A percentile compares a stretch with the other conserved stretches of the same genome.
Conservation (phyloP, 2,329 filamentous ascomycete genomes). For the Zymoseptoria passerinii region DNA sequence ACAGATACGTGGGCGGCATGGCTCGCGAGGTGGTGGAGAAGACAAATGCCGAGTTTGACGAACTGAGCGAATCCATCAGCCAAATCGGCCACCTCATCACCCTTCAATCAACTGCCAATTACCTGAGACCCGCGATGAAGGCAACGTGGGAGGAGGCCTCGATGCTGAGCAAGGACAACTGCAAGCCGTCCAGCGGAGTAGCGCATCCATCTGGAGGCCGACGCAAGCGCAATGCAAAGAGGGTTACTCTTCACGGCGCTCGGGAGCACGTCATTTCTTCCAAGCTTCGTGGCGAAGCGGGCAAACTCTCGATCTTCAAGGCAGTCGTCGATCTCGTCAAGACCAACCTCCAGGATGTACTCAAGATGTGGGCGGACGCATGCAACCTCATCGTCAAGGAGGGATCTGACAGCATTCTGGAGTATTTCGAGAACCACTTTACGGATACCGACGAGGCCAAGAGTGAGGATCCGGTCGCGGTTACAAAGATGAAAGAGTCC, state of each 20-base stretch:
- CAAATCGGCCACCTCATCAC: neutral
- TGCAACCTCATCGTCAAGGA: neutral
- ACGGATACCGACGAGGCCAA: neutral
- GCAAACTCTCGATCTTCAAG: neutral
- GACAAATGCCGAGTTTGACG: neutral
- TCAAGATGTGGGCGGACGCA: neutral
- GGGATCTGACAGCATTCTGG: neutral
- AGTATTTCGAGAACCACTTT: slow-evolving; percentile 2
- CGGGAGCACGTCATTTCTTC: neutral
- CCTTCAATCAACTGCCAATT: neutral
- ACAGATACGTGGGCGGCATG: neutral
- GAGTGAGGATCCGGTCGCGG: neutral
- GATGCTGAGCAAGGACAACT: neutral
- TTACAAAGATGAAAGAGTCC: neutral
- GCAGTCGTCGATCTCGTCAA: neutral
- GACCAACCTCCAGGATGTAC: neutral
- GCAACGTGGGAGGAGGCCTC: neutral
- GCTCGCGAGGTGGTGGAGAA: neutral
- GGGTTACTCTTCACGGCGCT: neutral
- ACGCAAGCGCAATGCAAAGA: neutral
- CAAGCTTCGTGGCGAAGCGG: neutral
- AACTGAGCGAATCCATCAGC: neutral
- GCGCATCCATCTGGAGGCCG: neutral
- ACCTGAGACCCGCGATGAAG: neutral
- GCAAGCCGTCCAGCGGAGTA: neutral